A percentile compares a stretch with the other conserved stretches of the same genome.
These are phyloP conservation scores for Pseudogymnoascus sp. DNA, from an alignment of 2,329 filamentous ascomycete species.

Conservation along the genomic window DNA sequence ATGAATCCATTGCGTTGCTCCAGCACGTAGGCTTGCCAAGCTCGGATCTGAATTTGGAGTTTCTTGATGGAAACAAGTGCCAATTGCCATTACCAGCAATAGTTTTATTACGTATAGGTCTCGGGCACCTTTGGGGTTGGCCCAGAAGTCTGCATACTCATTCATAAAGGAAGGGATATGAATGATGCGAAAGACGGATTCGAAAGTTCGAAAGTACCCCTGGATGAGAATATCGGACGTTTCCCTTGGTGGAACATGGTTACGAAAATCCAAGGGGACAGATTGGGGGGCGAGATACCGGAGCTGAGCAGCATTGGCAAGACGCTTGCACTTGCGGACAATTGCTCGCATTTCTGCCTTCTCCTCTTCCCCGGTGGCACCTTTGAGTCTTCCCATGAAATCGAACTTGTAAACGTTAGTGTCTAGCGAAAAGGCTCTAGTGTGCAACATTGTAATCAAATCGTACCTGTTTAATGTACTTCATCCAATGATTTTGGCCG, in stretches of 20 bases:
- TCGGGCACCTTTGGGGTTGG: slow-evolving; percentile 13
- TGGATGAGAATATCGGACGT: neutral
- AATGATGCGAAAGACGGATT: slow-evolving; percentile 36
- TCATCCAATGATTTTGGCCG: slow-evolving; percentile 25
- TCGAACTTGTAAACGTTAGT: neutral
- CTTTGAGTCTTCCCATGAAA: neutral
- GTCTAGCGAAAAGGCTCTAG: neutral
- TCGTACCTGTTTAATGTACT: slow-evolving; percentile 20
- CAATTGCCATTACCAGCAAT: slow-evolving; percentile 10
- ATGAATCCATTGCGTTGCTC: slow-evolving; percentile 43
- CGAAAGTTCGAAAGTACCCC: slow-evolving; percentile 36
- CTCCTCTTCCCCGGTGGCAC: neutral
- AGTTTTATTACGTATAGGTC: slow-evolving; percentile 8
- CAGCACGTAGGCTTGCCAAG: slow-evolving; percentile 30
- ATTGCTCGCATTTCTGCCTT: neutral
- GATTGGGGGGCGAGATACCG: neutral
- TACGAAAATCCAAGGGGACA: slow-evolving; percentile 4
- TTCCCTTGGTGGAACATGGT: slow-evolving; percentile 1
- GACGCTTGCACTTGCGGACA: neutral
- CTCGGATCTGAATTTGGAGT: neutral
- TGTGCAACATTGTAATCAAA: neutral
- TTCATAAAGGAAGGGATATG: slow-evolving; percentile 37
- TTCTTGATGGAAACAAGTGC: slow-evolving; percentile 5
- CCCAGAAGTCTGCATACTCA: slow-evolving; percentile 36
- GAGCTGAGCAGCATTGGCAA: neutral